Evolutionary conservation across 331 rosid species (phyloP).

Genomic region (Rosa hybrid): DNA sequence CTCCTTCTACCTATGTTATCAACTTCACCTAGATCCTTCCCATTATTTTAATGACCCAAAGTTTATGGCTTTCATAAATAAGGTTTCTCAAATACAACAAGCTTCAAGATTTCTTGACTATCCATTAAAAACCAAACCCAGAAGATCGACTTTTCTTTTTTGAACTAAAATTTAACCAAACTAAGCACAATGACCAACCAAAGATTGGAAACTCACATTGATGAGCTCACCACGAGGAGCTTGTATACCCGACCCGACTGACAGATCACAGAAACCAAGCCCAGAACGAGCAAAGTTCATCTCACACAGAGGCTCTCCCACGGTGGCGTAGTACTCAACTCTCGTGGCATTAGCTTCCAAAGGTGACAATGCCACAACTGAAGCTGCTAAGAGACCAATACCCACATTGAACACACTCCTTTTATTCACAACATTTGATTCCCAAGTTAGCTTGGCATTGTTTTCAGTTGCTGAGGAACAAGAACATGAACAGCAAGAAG

Average conservation of each 20-base stretch:
- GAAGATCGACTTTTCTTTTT: neutral
- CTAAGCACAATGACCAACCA: neutral
- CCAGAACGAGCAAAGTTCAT: constrained; percentile 69
- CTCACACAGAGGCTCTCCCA: constrained; percentile 79
- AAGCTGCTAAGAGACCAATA: constrained; percentile 68
- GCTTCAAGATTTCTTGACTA: neutral
- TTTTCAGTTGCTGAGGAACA: constrained; percentile 30
- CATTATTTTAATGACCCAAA: neutral
- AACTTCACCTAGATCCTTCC: neutral
- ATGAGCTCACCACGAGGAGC: constrained; percentile 83
- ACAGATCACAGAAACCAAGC: constrained; percentile 81
- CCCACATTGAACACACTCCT: constrained; percentile 47
- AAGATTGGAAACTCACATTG: constrained; percentile 51
- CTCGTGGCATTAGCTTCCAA: constrained; percentile 83
- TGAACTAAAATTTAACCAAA: neutral
- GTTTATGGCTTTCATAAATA: neutral
- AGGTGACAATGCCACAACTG: constrained; percentile 59
- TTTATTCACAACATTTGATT: constrained; percentile 28
- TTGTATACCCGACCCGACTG: constrained; percentile 59
- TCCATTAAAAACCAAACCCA: neutral
- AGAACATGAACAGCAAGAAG: constrained; percentile 25
- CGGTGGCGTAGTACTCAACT: constrained; percentile 88
- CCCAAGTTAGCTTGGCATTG: constrained; percentile 23
- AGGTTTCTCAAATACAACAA: neutral
- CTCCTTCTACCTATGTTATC: neutral